Base-by-base conservation (phyloP, 2,329 filamentous ascomycete species). In the Cladosporium phlei region DNA sequence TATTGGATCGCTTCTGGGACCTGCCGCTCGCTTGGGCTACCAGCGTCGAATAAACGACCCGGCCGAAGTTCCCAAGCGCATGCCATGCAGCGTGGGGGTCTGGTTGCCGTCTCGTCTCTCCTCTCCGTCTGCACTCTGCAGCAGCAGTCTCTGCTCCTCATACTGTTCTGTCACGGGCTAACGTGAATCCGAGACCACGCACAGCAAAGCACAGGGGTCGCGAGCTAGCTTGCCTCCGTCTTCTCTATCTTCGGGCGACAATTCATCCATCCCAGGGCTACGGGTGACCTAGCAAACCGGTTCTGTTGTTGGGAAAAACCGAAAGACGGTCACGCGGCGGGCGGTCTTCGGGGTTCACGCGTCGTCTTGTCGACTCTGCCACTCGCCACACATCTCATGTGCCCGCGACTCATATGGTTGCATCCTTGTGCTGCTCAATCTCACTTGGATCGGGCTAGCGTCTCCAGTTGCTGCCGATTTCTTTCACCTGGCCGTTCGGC, bases 361-460 rank as follows among this genome's bases (percentile, higher is more conserved):
- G 20, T 43, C n/a, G 14, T 33, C 19, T 43, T 43, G 39, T 32
- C 19, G 38, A 30, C 38, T 2, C 11, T 16, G 27, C 17, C 38
- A 9, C 17, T 38, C 19, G 28, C 4, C 38, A 25, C 4, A 9
- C 35, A 25, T 17, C 19, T 22, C 33, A 17, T 29, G 22, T 25
- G 38, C 39, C 21, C 42, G 20, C 32, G 42, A 45, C 42, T 45
- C 42, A n/a, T n/a, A n/a, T n/a, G n/a, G n/a, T n/a, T n/a, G 42
- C 25, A 35, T 37, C 42, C 42, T 25, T 45, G 42, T 12, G 42
- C 42, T 20, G 42, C 42, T 45, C 42, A 29, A 17, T 11, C n/a
- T 14, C 14, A 17, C 32, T 37, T 32, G 42, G 32, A 45, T 45
- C 32, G 37, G 29, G 42, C 42, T 45, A 37, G 9, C 22, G 32